A percentile compares a stretch with the other conserved stretches of the same genome.
Evolutionary conservation across 306 rosid species (phyloP).

Genomic region (Carpinus fangiana): DNA sequence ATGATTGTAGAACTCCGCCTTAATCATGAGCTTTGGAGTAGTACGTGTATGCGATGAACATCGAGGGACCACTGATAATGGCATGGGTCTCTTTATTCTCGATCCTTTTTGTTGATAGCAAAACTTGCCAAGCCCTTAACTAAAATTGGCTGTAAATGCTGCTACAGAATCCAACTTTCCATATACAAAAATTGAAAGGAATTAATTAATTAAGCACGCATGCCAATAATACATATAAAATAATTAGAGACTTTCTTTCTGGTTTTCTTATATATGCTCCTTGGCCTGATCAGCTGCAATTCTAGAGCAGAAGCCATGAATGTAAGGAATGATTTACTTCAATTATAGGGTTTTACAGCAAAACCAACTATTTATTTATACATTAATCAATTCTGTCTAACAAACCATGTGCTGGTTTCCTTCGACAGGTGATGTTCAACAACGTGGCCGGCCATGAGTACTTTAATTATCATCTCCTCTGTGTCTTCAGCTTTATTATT

Average conservation of each 20-base stretch:
- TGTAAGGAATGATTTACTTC: conserved; percentile 28
- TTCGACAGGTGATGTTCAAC: not conserved
- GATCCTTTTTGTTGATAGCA: not conserved
- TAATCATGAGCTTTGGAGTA: not conserved
- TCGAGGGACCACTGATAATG: not conserved
- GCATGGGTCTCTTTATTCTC: not conserved
- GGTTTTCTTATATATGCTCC: not conserved
- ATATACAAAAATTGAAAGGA: conserved; percentile 27
- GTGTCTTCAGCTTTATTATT: not conserved
- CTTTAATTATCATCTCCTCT: not conserved
- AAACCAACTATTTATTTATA: not conserved
- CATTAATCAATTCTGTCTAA: conserved; percentile 2
- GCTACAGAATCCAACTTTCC: conserved; percentile 25
- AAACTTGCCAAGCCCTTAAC: conserved; percentile 22
- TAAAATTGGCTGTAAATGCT: conserved; percentile 41
- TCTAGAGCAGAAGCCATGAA: conserved; percentile 8
- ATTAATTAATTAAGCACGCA: not conserved
- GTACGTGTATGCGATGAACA: not conserved
- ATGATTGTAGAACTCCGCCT: not conserved
- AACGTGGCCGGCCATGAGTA: not conserved
- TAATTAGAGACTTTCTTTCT: conserved; percentile 1
- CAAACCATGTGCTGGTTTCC: conserved; percentile 25
- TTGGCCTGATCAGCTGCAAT: not conserved
- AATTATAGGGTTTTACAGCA: not conserved
- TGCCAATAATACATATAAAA: not conserved